Percentiles rank a stretch among this genome's conserved stretches.
Evolutionary conservation across 1,284 basidiomycete genomes (phyloP).

Genomic region (Sanghuangporus weigelae): DNA sequence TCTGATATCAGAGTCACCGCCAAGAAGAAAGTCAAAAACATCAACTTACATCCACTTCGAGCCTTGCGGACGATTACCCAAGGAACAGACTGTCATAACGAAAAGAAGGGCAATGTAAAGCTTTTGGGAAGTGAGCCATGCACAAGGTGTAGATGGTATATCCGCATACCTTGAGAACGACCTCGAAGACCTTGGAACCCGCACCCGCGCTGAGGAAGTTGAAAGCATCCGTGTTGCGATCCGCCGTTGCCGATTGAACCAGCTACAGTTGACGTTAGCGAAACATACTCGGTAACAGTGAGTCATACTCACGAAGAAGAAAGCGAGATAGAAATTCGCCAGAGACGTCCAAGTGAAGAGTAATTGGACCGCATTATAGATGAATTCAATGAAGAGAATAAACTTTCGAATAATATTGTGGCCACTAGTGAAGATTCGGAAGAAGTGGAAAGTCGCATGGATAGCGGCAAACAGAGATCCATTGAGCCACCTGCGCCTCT

Average conservation of each 20-base stretch:
- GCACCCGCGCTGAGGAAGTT: constrained; percentile 69
- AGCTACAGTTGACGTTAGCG: constrained; percentile 38
- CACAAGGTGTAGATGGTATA: constrained; percentile 16
- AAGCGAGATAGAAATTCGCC: constrained; percentile 79
- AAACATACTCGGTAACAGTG: constrained; percentile 1
- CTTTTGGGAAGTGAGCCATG: constrained; percentile 27
- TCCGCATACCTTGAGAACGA: constrained; percentile 66
- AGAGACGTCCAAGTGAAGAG: constrained; percentile 82
- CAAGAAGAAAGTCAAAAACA: neutral
- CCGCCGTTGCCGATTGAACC: constrained; percentile 68
- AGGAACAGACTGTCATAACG: constrained; percentile 72
- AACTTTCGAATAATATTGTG: constrained; percentile 85
- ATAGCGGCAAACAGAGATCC: constrained; percentile 84
- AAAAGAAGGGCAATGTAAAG: constrained; percentile 75
- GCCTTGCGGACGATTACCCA: constrained; percentile 85
- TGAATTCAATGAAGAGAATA: constrained; percentile 75
- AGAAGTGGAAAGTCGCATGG: constrained; percentile 82
- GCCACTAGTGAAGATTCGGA: constrained; percentile 86
- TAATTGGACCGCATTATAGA: constrained; percentile 76
- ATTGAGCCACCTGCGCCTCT: constrained; percentile 88
- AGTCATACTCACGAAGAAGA: constrained; percentile 64
- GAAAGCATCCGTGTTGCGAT: constrained; percentile 63
- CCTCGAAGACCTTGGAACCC: constrained; percentile 71
- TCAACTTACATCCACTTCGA: constrained; percentile 63
- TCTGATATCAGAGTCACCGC: neutral